Evolutionary conservation across 1,284 basidiomycete species (phyloP).

Genomic region (Afroboletus lepidellus): DNA sequence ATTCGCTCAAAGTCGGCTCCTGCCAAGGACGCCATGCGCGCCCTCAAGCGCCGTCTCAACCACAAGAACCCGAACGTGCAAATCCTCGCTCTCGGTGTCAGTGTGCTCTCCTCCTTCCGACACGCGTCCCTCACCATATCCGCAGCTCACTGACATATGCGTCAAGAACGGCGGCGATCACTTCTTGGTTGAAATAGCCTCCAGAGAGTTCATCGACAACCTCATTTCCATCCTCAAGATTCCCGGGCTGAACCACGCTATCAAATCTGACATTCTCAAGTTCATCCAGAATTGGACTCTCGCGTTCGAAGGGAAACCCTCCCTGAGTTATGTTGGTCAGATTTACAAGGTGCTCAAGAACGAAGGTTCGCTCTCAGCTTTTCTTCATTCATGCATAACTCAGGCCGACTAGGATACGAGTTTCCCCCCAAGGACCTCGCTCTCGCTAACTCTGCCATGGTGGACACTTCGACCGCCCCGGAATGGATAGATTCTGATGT

Average conservation of each 20-base stretch:
- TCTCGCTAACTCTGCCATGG: slow-evolving; percentile 74
- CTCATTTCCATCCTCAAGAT: slow-evolving; percentile 80
- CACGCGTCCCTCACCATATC: slow-evolving; percentile 10
- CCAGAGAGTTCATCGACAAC: slow-evolving; percentile 92
- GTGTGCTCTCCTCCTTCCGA: slow-evolving; percentile 31
- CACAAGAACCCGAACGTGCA: slow-evolving; percentile 98
- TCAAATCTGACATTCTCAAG: slow-evolving; percentile 79
- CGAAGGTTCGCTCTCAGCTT: slow-evolving; percentile 55
- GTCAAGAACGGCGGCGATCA: slow-evolving; percentile 98
- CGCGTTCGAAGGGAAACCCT: slow-evolving; percentile 81
- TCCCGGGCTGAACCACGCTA: slow-evolving; percentile 74
- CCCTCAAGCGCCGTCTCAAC: slow-evolving; percentile 83
- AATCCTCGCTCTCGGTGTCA: slow-evolving; percentile 79
- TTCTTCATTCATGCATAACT: neutral
- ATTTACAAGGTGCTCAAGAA: slow-evolving; percentile 76
- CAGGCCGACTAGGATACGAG: slow-evolving; percentile 56
- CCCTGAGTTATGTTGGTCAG: slow-evolving; percentile 75
- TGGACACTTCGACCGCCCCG: slow-evolving; percentile 85
- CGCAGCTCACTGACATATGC: slow-evolving; percentile 85
- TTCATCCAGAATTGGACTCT: slow-evolving; percentile 92
- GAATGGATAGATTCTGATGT: slow-evolving; percentile 97
- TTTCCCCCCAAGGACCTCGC: slow-evolving; percentile 82
- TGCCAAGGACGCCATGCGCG: slow-evolving; percentile 86
- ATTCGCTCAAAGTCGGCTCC: slow-evolving; percentile 89
- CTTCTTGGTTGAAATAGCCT: slow-evolving; percentile 82